Conservation (phyloP, 148 eudicot species). For the Rhododendron vialii region DNA sequence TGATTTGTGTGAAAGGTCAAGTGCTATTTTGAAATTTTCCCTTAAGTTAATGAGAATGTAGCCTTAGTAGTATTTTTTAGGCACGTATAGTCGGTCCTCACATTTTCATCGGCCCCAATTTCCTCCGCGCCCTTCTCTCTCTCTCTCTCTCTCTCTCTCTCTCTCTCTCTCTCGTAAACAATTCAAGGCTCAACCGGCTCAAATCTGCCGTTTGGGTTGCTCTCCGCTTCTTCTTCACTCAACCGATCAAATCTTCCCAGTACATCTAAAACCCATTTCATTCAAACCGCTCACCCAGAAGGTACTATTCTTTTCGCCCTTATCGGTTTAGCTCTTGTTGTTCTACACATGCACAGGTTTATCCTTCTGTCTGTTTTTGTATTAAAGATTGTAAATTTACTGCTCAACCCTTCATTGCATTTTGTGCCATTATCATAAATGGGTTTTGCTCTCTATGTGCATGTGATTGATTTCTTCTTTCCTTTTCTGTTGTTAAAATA, state of each 20-base stretch:
- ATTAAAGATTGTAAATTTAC: not conserved
- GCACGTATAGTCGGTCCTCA: not conserved
- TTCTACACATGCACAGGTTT: not conserved
- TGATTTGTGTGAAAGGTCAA: too few species aligned
- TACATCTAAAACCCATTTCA: not conserved
- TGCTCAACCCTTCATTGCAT: not conserved
- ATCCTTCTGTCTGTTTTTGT: not conserved
- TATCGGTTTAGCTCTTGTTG: not conserved
- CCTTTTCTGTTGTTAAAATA: not conserved
- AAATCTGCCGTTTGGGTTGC: not conserved
- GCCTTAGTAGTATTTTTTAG: not conserved
- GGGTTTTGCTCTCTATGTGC: not conserved
- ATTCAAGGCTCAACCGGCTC: not conserved
- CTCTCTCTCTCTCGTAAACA: not conserved
- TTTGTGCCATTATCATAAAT: not conserved
- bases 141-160: not conserved
- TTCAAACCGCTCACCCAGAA: not conserved
- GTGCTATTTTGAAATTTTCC: too few species aligned
- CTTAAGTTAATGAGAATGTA: too few species aligned
- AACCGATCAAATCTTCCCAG: not conserved
- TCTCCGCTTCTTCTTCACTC: not conserved
- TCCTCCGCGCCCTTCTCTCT: not conserved
- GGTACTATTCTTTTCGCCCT: not conserved
- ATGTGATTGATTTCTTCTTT: not conserved
- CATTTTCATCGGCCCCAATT: conserved; percentile 10